These are phyloP conservation scores for Spathaspora jeffriesii DNA, from an alignment of 1,139 yeast species.

Conservation along the genomic window DNA sequence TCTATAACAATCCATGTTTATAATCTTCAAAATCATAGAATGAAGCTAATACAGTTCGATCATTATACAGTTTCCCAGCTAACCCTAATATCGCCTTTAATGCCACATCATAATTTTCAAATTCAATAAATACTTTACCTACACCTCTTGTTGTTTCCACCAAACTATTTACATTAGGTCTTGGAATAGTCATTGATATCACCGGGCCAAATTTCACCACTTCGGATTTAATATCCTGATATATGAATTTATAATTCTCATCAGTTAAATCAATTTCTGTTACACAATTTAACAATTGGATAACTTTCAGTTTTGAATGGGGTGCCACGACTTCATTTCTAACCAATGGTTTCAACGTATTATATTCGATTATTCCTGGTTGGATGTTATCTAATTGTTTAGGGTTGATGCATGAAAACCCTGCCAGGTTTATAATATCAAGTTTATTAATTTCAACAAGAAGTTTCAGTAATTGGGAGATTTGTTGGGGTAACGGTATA, in stretches of 20 bases:
- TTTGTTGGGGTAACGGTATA: background rate
- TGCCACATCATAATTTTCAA: slow-evolving; percentile 53
- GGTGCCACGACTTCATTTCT: slow-evolving; percentile 33
- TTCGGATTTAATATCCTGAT: slow-evolving; percentile 53
- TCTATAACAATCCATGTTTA: slow-evolving; percentile 25
- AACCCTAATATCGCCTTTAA: slow-evolving; percentile 58
- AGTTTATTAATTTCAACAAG: slow-evolving; percentile 16
- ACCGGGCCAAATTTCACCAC: slow-evolving; percentile 57
- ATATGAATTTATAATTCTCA: slow-evolving; percentile 47
- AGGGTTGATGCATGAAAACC: slow-evolving; percentile 31
- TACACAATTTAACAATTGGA: slow-evolving; percentile 67
- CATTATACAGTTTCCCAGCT: slow-evolving; percentile 70
- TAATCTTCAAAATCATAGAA: slow-evolving; percentile 63
- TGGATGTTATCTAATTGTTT: slow-evolving; percentile 36
- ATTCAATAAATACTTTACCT: slow-evolving; percentile 75
- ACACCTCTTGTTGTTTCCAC: slow-evolving; percentile 57
- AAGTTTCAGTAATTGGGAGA: slow-evolving; percentile 14
- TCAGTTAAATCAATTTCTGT: slow-evolving; percentile 63
- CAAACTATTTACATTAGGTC: slow-evolving; percentile 43
- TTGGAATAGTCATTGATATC: slow-evolving; percentile 60
- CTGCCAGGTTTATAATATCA: slow-evolving; percentile 23
- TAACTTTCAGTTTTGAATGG: slow-evolving; percentile 52
- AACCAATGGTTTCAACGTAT: slow-evolving; percentile 31
- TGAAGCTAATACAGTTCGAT: slow-evolving; percentile 68
- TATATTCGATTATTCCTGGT: slow-evolving; percentile 32